A percentile compares a stretch with the other conserved stretches of the same genome.
These are phyloP conservation scores for Schrenkiella parvula DNA, from an alignment of 345 rosid species.

Conservation along the genomic window DNA sequence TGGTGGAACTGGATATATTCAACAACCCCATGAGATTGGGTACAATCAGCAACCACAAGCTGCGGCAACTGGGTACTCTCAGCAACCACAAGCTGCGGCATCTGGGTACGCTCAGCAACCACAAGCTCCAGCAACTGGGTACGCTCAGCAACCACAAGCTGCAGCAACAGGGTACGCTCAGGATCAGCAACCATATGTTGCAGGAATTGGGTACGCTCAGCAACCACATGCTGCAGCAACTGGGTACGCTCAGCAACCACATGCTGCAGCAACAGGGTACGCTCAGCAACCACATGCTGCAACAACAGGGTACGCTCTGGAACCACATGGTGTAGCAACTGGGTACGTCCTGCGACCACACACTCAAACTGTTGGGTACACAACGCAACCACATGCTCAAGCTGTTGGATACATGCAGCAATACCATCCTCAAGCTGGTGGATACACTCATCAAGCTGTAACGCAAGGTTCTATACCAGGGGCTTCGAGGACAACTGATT, in stretches of 20 bases:
- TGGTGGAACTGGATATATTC: constrained; percentile 15
- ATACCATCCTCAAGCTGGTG: constrained; percentile 9
- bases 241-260: no score
- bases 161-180: background rate
- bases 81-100: constrained; percentile 2
- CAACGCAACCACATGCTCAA: constrained; percentile 12
- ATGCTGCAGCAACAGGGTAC: no score
- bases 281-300: background rate
- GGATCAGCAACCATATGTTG: no score
- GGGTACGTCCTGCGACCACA: no score
- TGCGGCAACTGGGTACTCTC: constrained; percentile 4
- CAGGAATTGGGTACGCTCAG: no score
- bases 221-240: no score
- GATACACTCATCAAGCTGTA: constrained; percentile 19
- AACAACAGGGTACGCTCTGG: no score
- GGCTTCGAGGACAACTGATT: constrained; percentile 9
- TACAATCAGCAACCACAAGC: background rate
- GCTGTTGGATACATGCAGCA: constrained; percentile 19
- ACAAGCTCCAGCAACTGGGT: background rate
- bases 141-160: background rate
- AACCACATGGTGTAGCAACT: no score
- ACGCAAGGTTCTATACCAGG: constrained; percentile 17
- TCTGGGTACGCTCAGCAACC: constrained; percentile 6
- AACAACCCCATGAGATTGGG: background rate
- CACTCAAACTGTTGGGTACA: background rate